phyloP scores from a whole-genome alignment of 202 grass and related monocot genomes.

The Cymbopogon flexuosus region DNA sequence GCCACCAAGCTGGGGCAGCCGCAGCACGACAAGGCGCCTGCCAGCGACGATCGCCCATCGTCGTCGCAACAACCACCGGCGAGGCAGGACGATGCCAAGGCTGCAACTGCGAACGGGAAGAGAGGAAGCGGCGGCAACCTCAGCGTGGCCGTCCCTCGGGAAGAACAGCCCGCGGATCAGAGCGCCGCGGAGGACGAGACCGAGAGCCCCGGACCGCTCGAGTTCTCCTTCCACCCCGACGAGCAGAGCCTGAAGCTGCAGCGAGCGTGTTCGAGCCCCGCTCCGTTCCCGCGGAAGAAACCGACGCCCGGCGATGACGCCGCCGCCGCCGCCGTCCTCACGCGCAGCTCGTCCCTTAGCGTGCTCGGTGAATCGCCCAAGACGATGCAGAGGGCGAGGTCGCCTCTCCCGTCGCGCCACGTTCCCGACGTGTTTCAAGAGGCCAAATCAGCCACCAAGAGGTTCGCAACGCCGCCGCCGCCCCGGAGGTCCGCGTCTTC shows the following conservation, averaged over 20 bases:
- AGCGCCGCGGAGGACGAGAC: background rate
- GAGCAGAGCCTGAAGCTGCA: slow-evolving; percentile 33
- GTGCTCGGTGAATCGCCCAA: background rate
- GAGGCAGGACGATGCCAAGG: slow-evolving; percentile 20
- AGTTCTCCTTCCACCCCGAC: slow-evolving; percentile 48
- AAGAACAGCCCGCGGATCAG: background rate
- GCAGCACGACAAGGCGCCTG: background rate
- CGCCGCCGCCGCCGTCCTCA: background rate
- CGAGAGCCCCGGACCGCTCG: slow-evolving; percentile 2
- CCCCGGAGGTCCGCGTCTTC: slow-evolving; percentile 42
- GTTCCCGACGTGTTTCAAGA: slow-evolving; percentile 63
- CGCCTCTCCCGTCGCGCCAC: slow-evolving; percentile 52
- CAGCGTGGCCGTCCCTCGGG: background rate
- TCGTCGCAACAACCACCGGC: background rate
- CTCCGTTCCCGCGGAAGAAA: slow-evolving; percentile 35
- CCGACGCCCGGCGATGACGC: background rate
- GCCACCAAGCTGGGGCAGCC: background rate
- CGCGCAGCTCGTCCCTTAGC: slow-evolving; percentile 9
- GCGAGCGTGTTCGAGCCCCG: slow-evolving; percentile 34
- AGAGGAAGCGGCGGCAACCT: background rate
- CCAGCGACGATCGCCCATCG: background rate
- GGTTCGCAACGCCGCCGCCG: slow-evolving; percentile 65
- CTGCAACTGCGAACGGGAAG: background rate
- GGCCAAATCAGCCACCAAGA: slow-evolving; percentile 52
- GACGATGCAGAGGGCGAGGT: slow-evolving; percentile 43